A percentile compares a stretch with the other conserved stretches of the same genome.
Evolutionary conservation across 139 green algal species (phyloP).

Genomic region (Haematococcus lacustris): DNA sequence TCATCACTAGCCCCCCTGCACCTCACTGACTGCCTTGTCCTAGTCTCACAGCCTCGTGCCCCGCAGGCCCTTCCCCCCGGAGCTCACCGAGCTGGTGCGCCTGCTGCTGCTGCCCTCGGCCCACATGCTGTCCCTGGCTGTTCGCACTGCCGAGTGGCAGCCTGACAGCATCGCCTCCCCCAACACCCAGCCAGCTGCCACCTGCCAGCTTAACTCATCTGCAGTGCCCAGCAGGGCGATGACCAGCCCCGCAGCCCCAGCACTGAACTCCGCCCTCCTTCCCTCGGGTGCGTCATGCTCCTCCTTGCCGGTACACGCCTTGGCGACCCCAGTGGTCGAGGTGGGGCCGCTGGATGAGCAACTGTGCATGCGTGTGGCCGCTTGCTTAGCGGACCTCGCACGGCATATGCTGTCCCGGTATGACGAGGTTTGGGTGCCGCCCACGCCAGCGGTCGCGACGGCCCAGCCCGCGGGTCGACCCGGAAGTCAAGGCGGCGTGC

Average conservation of each 20-base stretch:
- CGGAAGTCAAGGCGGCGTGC: background rate
- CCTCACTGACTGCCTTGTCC: background rate
- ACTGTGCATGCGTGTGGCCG: background rate
- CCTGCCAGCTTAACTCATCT: no score
- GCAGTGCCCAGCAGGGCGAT: background rate
- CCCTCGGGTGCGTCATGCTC: background rate
- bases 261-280: background rate
- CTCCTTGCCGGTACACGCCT: background rate
- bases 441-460: background rate
- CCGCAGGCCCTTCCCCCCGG: background rate
- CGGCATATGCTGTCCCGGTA: background rate
- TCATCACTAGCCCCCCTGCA: background rate
- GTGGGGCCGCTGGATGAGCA: background rate
- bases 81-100: constrained; percentile 6
- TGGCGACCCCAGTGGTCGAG: background rate
- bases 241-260: background rate
- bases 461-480: background rate
- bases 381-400: background rate
- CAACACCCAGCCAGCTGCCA: no score
- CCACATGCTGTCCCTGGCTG: background rate
- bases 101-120: constrained; percentile 15
- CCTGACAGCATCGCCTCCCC: background rate
- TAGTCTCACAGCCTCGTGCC: background rate
- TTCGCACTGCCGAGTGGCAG: constrained; percentile 2
- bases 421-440: background rate